Evolutionary conservation across 352 stramenopile species (phyloP).

Genomic region (Phytophthora megakarya): DNA sequence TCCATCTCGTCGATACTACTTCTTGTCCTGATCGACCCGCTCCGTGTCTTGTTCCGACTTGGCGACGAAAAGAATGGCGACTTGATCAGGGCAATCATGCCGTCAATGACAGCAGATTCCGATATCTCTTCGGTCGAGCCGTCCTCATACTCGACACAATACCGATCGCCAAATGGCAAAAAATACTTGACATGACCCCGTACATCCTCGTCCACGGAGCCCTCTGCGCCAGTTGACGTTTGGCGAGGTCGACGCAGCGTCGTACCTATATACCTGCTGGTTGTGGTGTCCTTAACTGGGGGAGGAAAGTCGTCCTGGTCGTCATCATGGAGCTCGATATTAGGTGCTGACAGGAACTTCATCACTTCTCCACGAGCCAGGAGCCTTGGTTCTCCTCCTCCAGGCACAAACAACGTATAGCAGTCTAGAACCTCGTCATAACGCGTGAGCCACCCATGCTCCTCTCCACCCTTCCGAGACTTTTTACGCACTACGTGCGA

Average conservation of each 20-base stretch:
- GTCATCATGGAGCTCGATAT: slow-evolving; percentile 54
- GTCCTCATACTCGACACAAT: slow-evolving; percentile 61
- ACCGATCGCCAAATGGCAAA: slow-evolving; percentile 64
- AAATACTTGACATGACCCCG: slow-evolving; percentile 56
- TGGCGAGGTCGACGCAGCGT: slow-evolving; percentile 31
- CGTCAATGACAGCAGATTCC: slow-evolving; percentile 64
- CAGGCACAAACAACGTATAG: slow-evolving; percentile 73
- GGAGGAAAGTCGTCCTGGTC: slow-evolving; percentile 53
- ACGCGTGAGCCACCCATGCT: slow-evolving; percentile 74
- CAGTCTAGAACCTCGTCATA: slow-evolving; percentile 65
- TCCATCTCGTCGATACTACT: slow-evolving; percentile 19
- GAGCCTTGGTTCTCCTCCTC: slow-evolving; percentile 31
- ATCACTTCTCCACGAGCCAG: slow-evolving; percentile 62
- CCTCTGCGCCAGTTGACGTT: slow-evolving; percentile 7
- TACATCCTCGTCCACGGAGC: slow-evolving; percentile 20
- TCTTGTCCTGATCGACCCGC: slow-evolving; percentile 8
- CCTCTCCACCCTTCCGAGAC: slow-evolving; percentile 26
- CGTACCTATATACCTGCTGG: slow-evolving; percentile 60
- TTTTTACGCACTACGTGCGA: slow-evolving; percentile 52
- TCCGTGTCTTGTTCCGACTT: slow-evolving; percentile 14
- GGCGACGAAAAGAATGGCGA: slow-evolving; percentile 37
- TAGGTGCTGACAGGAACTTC: slow-evolving; percentile 60
- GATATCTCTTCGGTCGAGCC: slow-evolving; percentile 48
- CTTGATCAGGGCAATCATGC: slow-evolving; percentile 55
- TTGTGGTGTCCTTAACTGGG: slow-evolving; percentile 51